phyloP scores from a whole-genome alignment of 257 asterid species.

The Plantago ovata region DNA sequence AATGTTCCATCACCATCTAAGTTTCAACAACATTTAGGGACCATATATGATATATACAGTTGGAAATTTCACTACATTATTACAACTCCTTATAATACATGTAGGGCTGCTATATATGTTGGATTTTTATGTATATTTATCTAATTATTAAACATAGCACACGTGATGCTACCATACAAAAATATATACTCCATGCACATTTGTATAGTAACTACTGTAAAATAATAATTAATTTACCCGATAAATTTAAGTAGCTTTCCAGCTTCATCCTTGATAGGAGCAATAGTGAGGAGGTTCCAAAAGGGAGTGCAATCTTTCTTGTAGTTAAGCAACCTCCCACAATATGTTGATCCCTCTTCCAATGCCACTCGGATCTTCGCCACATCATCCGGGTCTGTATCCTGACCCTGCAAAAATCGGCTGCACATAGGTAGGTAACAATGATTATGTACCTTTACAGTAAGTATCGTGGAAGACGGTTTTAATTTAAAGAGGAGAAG shows the following conservation, averaged over 20 bases:
- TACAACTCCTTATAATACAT: too few relatives aligned
- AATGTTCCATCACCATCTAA: conserved; percentile 20
- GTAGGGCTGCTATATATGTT: too few relatives aligned
- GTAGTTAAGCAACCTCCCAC: conserved; percentile 91
- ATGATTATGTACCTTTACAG: too few relatives aligned
- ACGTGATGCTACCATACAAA: too few relatives aligned
- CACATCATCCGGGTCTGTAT: conserved; percentile 79
- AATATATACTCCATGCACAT: too few relatives aligned
- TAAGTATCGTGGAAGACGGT: too few relatives aligned
- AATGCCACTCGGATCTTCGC: conserved; percentile 80
- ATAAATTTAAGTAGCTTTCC: conserved; percentile 87
- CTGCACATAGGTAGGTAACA: conserved; percentile 50
- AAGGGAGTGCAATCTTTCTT: conserved; percentile 95
- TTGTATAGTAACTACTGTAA: too few relatives aligned
- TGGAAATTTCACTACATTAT: conserved; percentile 2
- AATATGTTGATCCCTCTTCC: conserved; percentile 53
- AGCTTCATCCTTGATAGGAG: conserved; percentile 89
- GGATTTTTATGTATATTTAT: too few relatives aligned
- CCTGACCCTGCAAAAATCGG: conserved; percentile 88
- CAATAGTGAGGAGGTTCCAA: conserved; percentile 93
- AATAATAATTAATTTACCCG: too few relatives aligned
- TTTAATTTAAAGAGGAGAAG: background rate
- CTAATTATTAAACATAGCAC: too few relatives aligned
- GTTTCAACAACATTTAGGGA: conserved; percentile 11
- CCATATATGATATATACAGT: conserved; percentile 11